phyloP scores from a whole-genome alignment of 169 alveolate genomes.

The Amoebophrya sp. region DNA sequence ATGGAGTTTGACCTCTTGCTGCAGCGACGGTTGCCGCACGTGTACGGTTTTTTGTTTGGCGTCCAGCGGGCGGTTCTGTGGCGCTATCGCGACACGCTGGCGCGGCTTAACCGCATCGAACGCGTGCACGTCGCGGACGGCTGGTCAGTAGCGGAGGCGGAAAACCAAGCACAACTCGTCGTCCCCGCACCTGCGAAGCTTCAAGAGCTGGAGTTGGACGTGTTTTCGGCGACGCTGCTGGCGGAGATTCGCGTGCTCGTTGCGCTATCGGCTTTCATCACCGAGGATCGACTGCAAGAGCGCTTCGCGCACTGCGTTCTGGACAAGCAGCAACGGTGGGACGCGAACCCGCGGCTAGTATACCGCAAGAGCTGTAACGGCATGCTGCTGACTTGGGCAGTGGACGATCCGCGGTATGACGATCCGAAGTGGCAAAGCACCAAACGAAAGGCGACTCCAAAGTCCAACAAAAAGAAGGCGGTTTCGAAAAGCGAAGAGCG shows the following conservation, averaged over 20 bases:
- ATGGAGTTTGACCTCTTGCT: no score
- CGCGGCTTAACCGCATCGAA: not conserved
- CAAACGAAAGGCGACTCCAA: no score
- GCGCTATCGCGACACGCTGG: not conserved
- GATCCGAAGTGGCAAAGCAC: no score
- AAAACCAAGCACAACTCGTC: no score
- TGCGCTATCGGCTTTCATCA: not conserved
- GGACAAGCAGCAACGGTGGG: not conserved
- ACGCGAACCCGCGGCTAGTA: not conserved
- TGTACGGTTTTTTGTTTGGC: not conserved
- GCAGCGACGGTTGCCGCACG: not conserved
- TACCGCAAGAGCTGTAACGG: not conserved
- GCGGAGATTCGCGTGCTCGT: not conserved
- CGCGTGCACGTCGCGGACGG: not conserved
- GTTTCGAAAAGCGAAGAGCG: no score
- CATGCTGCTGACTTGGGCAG: not conserved
- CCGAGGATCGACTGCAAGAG: not conserved
- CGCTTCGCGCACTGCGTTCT: not conserved
- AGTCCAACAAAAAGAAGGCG: no score
- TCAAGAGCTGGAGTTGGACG: not conserved
- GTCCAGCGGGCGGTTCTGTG: not conserved
- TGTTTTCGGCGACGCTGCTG: not conserved
- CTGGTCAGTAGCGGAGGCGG: not conserved
- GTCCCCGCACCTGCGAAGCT: no score
- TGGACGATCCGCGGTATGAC: not conserved